These are phyloP conservation scores for Cylindrotheca fusiformis DNA, from an alignment of 108 stramenopile species.

Conservation along the genomic window DNA sequence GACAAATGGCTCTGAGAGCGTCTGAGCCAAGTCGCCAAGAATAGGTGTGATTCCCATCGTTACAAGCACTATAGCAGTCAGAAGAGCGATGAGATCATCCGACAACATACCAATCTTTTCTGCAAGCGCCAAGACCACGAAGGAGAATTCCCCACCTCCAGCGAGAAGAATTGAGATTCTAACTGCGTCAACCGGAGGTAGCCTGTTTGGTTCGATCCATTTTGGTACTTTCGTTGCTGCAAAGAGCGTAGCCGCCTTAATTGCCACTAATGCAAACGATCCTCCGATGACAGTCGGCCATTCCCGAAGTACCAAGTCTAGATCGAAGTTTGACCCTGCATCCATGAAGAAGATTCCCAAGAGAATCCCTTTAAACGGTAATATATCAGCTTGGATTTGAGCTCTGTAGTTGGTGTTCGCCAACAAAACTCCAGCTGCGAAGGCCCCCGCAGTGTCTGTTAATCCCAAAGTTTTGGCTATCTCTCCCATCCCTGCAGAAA, in stretches of 20 bases:
- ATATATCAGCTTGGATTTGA: constrained; percentile 76
- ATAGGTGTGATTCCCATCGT: constrained; percentile 77
- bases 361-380: constrained; percentile 73
- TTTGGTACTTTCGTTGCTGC: constrained; percentile 55
- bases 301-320: constrained; percentile 46
- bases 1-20: constrained; percentile 28
- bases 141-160: constrained; percentile 76
- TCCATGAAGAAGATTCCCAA: constrained; percentile 80
- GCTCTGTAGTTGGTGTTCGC: constrained; percentile 74
- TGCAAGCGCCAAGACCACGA: constrained; percentile 68
- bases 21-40: constrained; percentile 54
- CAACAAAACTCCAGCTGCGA: constrained; percentile 78
- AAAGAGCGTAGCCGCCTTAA: constrained; percentile 40
- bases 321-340: constrained; percentile 66
- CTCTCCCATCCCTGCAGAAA: constrained; percentile 65
- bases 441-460: constrained; percentile 73
- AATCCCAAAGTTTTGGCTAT: constrained; percentile 60
- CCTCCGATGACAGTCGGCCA: constrained; percentile 59
- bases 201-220: constrained; percentile 53
- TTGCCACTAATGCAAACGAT: constrained; percentile 36
- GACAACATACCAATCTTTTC: constrained; percentile 57
- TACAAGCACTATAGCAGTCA: constrained; percentile 66
- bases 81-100: constrained; percentile 42
- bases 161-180: constrained; percentile 52
- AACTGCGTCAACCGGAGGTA: constrained; percentile 45